Conservation (phyloP, 163 green algal genomes). For the Scenedesmus sp. region DNA sequence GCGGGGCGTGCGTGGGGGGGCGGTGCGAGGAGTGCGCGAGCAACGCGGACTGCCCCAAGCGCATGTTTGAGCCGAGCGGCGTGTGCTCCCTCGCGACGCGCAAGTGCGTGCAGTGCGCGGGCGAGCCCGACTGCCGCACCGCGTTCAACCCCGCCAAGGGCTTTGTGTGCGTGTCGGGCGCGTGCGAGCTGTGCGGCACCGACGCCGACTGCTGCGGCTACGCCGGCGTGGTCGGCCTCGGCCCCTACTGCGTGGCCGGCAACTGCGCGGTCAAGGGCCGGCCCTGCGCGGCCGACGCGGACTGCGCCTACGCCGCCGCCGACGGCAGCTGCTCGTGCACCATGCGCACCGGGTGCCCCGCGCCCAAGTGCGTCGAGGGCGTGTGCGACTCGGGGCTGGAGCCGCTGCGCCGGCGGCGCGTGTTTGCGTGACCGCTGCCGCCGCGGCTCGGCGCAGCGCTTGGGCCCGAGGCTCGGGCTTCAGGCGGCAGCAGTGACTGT, state of each 20-base stretch:
- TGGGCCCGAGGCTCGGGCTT: no score
- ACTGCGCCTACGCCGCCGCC: background rate
- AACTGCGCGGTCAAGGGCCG: background rate
- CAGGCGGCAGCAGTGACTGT: no score
- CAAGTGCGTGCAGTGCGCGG: constrained; percentile 6
- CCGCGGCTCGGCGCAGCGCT: no score
- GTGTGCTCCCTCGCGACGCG: background rate
- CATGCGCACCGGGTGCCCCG: background rate
- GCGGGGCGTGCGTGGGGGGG: no score
- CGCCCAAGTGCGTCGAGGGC: background rate
- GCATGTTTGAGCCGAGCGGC: background rate
- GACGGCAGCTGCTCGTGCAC: no score
- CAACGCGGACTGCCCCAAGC: no score
- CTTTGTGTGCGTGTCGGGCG: background rate
- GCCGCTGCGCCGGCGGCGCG: no score
- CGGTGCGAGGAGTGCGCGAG: no score
- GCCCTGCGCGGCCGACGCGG: background rate
- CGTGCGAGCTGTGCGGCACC: background rate
- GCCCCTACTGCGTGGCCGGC: background rate
- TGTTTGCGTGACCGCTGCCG: no score
- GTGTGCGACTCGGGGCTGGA: constrained; percentile 5
- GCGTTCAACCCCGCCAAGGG: background rate
- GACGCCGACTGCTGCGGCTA: background rate
- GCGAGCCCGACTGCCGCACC: background rate
- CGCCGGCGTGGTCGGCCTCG: background rate